A percentile compares a stretch with the other conserved stretches of the same genome.
phyloP scores from a whole-genome alignment of 768 basidiomycete species.

The Rhodosporidiobolus odoratus region DNA sequence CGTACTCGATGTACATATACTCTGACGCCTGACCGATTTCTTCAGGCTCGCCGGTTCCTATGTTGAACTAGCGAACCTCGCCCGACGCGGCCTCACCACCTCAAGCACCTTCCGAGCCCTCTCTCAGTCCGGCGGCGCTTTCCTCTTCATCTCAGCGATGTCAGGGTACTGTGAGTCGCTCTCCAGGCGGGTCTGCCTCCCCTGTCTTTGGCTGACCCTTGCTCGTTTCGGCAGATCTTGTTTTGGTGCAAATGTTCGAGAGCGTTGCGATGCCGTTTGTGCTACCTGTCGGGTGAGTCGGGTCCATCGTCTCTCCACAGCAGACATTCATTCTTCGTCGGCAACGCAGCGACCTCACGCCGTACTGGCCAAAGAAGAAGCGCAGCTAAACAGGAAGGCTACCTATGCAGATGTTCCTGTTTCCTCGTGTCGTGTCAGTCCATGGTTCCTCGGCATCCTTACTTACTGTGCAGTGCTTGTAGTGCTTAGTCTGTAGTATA shows the following conservation, averaged over 20 bases:
- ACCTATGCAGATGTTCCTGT: no score
- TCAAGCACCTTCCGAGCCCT: neutral
- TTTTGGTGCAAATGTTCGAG: neutral
- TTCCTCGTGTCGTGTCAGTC: no score
- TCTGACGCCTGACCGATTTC: no score
- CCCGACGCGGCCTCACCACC: neutral
- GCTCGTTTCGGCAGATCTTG: neutral
- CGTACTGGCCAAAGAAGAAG: slow-evolving; percentile 24
- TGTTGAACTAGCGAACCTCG: neutral
- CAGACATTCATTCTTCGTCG: neutral
- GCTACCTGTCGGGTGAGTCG: slow-evolving; percentile 6
- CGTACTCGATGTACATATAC: no score
- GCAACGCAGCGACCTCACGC: neutral
- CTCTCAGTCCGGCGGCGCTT: slow-evolving; percentile 9
- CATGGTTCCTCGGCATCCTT: no score
- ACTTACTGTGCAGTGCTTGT: no score
- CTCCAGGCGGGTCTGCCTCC: slow-evolving; percentile 9
- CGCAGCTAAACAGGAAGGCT: neutral
- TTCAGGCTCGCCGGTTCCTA: slow-evolving; percentile 11
- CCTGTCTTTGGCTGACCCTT: neutral
- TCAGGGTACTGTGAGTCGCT: slow-evolving; percentile 5
- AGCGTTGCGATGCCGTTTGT: slow-evolving; percentile 11
- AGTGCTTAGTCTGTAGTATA: no score
- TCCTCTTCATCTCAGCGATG: slow-evolving; percentile 12
- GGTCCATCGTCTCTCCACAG: neutral